Base-by-base conservation (phyloP, 345 rosid species). In the Gossypium australe region DNA sequence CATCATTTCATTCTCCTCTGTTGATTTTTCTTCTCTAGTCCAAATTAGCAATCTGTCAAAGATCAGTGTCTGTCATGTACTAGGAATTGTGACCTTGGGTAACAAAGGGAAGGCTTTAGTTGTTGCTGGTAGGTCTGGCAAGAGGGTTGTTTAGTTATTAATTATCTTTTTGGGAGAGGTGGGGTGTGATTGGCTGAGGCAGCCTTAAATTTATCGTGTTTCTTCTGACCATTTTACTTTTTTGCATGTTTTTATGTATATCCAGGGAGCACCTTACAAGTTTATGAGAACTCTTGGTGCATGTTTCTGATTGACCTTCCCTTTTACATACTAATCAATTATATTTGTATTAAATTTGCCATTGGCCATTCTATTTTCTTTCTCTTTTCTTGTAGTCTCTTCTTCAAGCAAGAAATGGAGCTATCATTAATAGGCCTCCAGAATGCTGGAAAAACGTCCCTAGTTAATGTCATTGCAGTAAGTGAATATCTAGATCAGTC, bases 401-500 rank as follows among this genome's bases (percentile, higher is more conserved):
- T 88, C 64, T 88, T 86, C 81, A 87, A 86, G 85, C 91, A 86
- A 79, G 89, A 86, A 70, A 84, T 87, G 91, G 91, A 87, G 84
- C 65, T 87, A 60, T 86, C 89, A 44, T 75, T 87, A 60, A 85
- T 87, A 72, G 91, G 91, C 61, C 89, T 87, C 63, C 91, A 87
- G 77, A 87, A 87, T 84, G 89, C 89, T 41, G 91, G 91, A 51
- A 86, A 87, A 69, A 87, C 91, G 17, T 87, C 91, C 10, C 85
- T 87, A 24, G 89, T 87, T 55, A 86, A 87, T 77, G 91, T 86
- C 64, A 49, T 87, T 60, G 89, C 91, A 1, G 91, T 87, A 73
- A 78, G 87, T 84, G 77, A 69, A 74, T 20, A 24, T 70, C 70
- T 24, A 11, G 71, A 3, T 71, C 38, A 47, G 57, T 18, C 76